Percentiles rank a stretch among this genome's conserved stretches.
Evolutionary conservation across 169 alveolate genomes (phyloP).

Genomic region (Plasmodium berghei): DNA sequence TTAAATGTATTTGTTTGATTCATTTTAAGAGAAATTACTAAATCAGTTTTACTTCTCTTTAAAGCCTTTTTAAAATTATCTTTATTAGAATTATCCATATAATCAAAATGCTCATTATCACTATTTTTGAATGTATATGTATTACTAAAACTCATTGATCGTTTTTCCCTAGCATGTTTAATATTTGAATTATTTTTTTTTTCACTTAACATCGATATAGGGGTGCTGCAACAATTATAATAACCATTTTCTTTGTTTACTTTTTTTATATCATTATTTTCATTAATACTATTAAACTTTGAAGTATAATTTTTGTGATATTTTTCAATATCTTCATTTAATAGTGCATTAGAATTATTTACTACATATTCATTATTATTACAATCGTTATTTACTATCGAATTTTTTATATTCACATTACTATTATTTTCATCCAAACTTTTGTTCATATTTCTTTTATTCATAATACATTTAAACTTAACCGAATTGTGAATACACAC

Average conservation of each 20-base stretch:
- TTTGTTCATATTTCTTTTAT: background rate
- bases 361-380: background rate
- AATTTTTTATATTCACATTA: background rate
- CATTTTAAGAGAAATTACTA: background rate
- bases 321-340: background rate
- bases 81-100: background rate
- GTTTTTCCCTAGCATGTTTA: background rate
- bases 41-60: constrained; percentile 3
- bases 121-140: constrained; percentile 3
- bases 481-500: constrained; percentile 46
- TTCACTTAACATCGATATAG: background rate
- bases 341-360: background rate
- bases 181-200: background rate
- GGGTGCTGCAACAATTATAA: background rate
- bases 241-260: background rate
- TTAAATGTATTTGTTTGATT: background rate
- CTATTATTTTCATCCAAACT: background rate
- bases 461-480: constrained; percentile 27
- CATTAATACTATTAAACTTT: too few species aligned
- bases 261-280: background rate
- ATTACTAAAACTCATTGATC: constrained; percentile 22
- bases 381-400: background rate
- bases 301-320: too few species aligned
- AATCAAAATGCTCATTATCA: background rate
- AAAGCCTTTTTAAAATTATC: background rate